Percentiles rank a stretch among this genome's conserved stretches.
Evolutionary conservation across 345 rosid genomes (phyloP).

Genomic region (Brassica incana): DNA sequence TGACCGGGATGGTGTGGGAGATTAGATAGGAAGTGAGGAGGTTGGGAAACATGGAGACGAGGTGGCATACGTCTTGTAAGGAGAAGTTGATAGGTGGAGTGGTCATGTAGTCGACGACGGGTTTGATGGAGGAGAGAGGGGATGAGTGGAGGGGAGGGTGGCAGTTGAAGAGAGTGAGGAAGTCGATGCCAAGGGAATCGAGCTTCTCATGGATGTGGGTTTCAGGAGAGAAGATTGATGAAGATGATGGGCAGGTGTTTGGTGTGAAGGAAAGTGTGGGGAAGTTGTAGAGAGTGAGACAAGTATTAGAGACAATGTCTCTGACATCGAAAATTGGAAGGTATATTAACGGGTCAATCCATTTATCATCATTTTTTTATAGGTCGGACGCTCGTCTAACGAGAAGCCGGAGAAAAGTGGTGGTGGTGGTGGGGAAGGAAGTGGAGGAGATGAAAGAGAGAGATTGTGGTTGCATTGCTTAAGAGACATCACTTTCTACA

Average conservation of each 20-base stretch:
- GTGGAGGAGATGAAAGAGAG: constrained; percentile 35
- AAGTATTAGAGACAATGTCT: too few species aligned
- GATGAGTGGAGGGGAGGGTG: constrained; percentile 50
- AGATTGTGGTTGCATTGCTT: too few species aligned
- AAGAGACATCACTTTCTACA: too few species aligned
- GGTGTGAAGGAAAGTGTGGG: constrained; percentile 51
- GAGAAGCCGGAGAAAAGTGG: constrained; percentile 47
- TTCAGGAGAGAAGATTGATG: constrained; percentile 46
- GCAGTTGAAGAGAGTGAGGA: constrained; percentile 47
- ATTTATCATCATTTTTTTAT: too few species aligned
- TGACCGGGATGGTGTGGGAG: constrained; percentile 51
- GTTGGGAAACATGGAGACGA: constrained; percentile 76
- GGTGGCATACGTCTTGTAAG: constrained; percentile 54
- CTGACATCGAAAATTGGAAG: too few species aligned
- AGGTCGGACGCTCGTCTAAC: too few species aligned
- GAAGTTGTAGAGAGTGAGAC: constrained; percentile 42
- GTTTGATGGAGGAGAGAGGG: constrained; percentile 53
- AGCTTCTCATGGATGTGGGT: constrained; percentile 63
- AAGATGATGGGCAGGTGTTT: constrained; percentile 35
- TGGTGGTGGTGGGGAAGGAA: constrained; percentile 37
- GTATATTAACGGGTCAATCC: too few species aligned
- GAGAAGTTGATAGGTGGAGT: constrained; percentile 52
- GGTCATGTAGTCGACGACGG: constrained; percentile 58
- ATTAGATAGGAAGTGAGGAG: constrained; percentile 47
- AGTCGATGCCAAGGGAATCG: constrained; percentile 77